Conservation (phyloP, 345 rosid species). For the Dovyalis caffra region DNA sequence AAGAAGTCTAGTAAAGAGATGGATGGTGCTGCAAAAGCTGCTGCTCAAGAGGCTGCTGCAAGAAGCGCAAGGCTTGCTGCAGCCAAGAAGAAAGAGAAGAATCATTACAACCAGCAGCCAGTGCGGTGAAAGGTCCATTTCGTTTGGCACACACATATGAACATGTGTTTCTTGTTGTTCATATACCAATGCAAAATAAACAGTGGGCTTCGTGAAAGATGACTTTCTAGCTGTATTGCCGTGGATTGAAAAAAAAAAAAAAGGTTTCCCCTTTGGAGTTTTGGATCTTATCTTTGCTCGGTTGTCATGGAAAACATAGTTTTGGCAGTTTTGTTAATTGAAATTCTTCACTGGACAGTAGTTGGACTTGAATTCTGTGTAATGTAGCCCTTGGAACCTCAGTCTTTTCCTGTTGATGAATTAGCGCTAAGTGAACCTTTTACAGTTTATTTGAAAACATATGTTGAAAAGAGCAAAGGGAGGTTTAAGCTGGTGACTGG, state of each 20-base stretch:
- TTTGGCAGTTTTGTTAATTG: slow-evolving; percentile 30
- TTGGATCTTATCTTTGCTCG: slow-evolving; percentile 21
- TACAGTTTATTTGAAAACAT: not conserved
- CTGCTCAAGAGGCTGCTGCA: slow-evolving; percentile 71
- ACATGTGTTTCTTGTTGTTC: slow-evolving; percentile 36
- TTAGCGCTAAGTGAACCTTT: not conserved
- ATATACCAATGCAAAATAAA: slow-evolving; percentile 30
- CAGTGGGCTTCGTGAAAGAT: slow-evolving; percentile 9
- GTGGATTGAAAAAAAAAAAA: slow-evolving; percentile 5
- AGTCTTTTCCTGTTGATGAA: not conserved
- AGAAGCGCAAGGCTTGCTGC: slow-evolving; percentile 74
- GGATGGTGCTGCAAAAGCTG: slow-evolving; percentile 65
- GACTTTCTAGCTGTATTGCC: slow-evolving; percentile 22
- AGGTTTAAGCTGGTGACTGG: not conserved
- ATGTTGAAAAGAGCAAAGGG: not conserved
- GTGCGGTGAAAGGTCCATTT: slow-evolving; percentile 31
- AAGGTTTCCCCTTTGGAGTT: slow-evolving; percentile 1
- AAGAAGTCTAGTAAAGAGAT: slow-evolving; percentile 62
- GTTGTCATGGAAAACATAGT: slow-evolving; percentile 23
- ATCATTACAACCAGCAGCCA: slow-evolving; percentile 78
- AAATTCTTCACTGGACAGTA: slow-evolving; percentile 16
- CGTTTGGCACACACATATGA: slow-evolving; percentile 13
- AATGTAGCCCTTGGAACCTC: not conserved
- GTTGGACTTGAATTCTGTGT: slow-evolving; percentile 13
- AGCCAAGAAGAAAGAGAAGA: slow-evolving; percentile 74